Evolutionary conservation across 176 grass and related monocot genomes (phyloP).

Genomic region (Bonia amplexicaulis): DNA sequence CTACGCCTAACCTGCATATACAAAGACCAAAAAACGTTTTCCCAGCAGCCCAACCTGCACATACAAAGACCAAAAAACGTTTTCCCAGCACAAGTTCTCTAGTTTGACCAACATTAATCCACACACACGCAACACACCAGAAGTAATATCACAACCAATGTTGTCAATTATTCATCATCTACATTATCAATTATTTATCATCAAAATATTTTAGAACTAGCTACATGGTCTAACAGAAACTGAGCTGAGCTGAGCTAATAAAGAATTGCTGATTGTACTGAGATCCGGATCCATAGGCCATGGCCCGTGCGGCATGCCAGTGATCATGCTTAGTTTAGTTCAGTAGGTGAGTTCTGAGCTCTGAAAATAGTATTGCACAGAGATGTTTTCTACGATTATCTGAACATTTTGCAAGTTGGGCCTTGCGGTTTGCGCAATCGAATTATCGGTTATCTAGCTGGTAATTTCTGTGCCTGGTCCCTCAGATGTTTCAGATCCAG

Average conservation of each 20-base stretch:
- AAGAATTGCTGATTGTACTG: slow-evolving; percentile 15
- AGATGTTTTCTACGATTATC: background rate
- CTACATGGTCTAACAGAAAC: too few species aligned
- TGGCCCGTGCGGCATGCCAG: background rate
- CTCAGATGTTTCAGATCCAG: slow-evolving; percentile 28
- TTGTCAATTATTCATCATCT: too few species aligned
- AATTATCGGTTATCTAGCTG: background rate
- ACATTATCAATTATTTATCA: too few species aligned
- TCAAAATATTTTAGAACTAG: too few species aligned
- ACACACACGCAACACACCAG: too few species aligned
- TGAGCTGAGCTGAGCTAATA: background rate
- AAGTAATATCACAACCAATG: too few species aligned
- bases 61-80: too few species aligned
- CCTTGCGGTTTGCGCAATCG: background rate
- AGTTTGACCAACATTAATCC: too few species aligned
- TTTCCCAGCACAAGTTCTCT: too few species aligned
- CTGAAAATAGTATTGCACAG: background rate
- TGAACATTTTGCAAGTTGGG: background rate
- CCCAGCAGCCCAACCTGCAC: too few species aligned
- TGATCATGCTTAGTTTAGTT: slow-evolving; percentile 25
- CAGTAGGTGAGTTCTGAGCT: background rate
- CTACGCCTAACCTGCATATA: too few species aligned
- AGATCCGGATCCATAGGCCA: slow-evolving; percentile 36
- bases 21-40: too few species aligned
- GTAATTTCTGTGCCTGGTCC: background rate